Evolutionary conservation across 768 basidiomycete genomes (phyloP).

Genomic region (Lactarius deliciosus): DNA sequence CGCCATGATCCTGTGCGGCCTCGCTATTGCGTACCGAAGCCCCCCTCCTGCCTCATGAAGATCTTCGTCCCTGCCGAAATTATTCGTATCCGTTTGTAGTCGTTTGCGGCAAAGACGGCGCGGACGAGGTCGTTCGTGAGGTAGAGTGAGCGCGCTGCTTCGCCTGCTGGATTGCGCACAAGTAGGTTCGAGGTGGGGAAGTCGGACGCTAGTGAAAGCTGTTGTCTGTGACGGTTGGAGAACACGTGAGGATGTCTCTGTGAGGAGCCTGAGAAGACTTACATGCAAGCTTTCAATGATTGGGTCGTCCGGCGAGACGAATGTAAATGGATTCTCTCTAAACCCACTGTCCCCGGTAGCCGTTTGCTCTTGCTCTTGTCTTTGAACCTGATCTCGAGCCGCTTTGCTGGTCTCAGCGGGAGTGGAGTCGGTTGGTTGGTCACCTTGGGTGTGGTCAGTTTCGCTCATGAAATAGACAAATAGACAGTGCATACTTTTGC

Average conservation of each 20-base stretch:
- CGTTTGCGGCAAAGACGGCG: conserved; percentile 74
- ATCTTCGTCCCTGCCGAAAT: conserved; percentile 94
- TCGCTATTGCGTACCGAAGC: conserved; percentile 23
- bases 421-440: background rate
- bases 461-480: background rate
- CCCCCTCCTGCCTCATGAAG: conserved; percentile 85
- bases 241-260: conserved; percentile 3
- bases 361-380: conserved; percentile 30
- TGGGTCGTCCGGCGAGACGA: conserved; percentile 67
- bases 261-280: conserved; percentile 34
- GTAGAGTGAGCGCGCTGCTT: conserved; percentile 78
- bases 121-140: conserved; percentile 84
- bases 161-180: conserved; percentile 79
- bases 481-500: conserved; percentile 7
- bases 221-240: conserved; percentile 48
- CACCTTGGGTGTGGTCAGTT: conserved; percentile 1
- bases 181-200: conserved; percentile 82
- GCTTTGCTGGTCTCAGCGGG: conserved; percentile 13
- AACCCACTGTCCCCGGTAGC: conserved; percentile 34
- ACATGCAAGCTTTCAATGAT: conserved; percentile 75
- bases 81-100: conserved; percentile 80
- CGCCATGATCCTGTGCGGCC: background rate
- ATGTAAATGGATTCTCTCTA: conserved; percentile 92
- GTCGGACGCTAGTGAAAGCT: conserved; percentile 61
- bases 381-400: conserved; percentile 28